Evolutionary conservation across 2,329 filamentous ascomycete species (phyloP).

Genomic region (Uncinocarpus reesii): DNA sequence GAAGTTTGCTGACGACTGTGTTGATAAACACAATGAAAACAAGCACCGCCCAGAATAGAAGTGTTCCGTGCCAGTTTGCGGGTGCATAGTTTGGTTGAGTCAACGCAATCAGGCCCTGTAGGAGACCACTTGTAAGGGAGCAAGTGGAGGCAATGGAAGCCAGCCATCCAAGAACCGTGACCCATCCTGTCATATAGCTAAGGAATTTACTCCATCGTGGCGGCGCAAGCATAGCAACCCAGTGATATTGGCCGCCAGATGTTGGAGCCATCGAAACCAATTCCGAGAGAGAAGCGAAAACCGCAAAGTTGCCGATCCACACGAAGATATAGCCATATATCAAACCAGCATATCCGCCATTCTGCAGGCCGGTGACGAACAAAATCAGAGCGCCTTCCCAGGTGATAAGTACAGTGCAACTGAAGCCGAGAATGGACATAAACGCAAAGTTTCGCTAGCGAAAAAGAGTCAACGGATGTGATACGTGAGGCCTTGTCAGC

Average conservation of each 20-base stretch:
- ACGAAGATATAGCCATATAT: constrained; percentile 31
- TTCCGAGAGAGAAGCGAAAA: constrained; percentile 34
- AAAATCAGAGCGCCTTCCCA: constrained; percentile 26
- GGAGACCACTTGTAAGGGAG: constrained; percentile 27
- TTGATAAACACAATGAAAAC: constrained; percentile 43
- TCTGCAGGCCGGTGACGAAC: constrained; percentile 20
- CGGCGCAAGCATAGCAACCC: constrained; percentile 32
- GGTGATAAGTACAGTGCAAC: constrained; percentile 30
- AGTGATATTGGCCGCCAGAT: constrained; percentile 34
- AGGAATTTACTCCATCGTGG: constrained; percentile 27
- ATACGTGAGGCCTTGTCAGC: not conserved
- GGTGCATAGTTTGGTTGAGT: constrained; percentile 24
- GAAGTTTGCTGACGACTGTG: constrained; percentile 35
- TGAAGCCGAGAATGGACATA: constrained; percentile 31
- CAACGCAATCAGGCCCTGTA: constrained; percentile 29
- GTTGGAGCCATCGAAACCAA: constrained; percentile 34
- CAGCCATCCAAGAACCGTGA: constrained; percentile 32
- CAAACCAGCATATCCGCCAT: constrained; percentile 30
- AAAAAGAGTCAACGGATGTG: too few relatives aligned
- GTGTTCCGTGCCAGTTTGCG: constrained; percentile 32
- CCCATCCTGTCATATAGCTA: constrained; percentile 33
- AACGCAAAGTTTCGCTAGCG: constrained; percentile 25
- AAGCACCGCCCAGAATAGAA: constrained; percentile 42
- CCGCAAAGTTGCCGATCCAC: constrained; percentile 30
- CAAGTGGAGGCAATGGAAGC: constrained; percentile 27